Conservation (phyloP, 164 flowering plant species). For the Liriodendron chinense region DNA sequence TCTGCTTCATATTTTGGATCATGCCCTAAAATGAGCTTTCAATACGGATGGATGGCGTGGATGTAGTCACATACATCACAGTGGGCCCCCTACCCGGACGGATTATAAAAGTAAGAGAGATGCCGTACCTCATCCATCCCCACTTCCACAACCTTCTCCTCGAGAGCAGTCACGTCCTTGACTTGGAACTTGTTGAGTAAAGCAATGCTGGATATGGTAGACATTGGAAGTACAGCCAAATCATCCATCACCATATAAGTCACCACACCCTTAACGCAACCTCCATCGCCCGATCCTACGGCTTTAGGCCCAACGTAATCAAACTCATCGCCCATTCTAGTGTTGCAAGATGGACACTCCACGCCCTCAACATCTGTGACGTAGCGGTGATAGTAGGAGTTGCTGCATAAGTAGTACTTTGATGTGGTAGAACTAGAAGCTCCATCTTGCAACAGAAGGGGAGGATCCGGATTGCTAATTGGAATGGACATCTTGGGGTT, state of each 20-base stretch:
- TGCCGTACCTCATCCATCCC: slow-evolving; percentile 27
- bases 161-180: slow-evolving; percentile 19
- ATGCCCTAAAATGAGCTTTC: too few relatives aligned
- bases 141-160: slow-evolving; percentile 23
- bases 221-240: slow-evolving; percentile 40
- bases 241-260: slow-evolving; percentile 50
- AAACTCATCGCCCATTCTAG: not conserved
- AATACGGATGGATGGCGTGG: too few relatives aligned
- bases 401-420: not conserved
- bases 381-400: not conserved
- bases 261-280: slow-evolving; percentile 38
- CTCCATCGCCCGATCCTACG: not conserved
- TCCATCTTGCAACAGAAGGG: not conserved
- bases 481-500: not conserved
- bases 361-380: not conserved
- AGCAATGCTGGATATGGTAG: slow-evolving; percentile 31
- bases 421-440: not conserved
- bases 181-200: slow-evolving; percentile 28
- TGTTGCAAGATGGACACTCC: not conserved
- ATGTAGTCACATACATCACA: too few relatives aligned
- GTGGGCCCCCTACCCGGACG: too few relatives aligned
- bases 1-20: too few relatives aligned
- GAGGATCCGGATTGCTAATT: not conserved
- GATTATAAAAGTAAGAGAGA: too few relatives aligned
- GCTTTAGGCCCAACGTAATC: too few relatives aligned